These are phyloP conservation scores for Saccharomyces hybrid DNA, from an alignment of 1,139 yeast species.

Conservation along the genomic window DNA sequence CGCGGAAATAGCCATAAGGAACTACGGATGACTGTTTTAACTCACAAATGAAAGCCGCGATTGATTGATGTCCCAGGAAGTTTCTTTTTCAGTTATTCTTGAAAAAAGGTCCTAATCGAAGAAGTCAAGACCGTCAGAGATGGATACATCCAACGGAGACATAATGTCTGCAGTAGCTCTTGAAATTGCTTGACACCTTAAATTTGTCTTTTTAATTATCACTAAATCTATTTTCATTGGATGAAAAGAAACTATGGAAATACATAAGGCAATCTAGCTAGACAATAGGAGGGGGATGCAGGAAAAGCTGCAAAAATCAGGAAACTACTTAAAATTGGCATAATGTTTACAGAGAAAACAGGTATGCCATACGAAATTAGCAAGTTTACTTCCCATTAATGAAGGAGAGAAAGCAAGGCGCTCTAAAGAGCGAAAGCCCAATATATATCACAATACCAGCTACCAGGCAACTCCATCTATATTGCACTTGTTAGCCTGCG, in stretches of 20 bases:
- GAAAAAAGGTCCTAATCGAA: conserved; percentile 25
- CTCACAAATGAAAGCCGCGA: no score
- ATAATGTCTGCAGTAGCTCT: background rate
- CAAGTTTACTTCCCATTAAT: background rate
- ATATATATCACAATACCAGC: background rate
- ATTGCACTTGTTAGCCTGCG: background rate
- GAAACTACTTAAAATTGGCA: background rate
- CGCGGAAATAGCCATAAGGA: no score
- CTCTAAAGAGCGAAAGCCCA: background rate
- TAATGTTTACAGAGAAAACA: no score
- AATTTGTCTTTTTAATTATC: no score
- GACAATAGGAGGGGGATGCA: no score
- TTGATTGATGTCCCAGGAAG: no score
- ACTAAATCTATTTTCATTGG: no score
- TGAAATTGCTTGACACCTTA: background rate
- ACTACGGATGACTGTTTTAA: background rate
- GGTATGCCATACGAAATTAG: no score
- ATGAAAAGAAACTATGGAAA: no score
- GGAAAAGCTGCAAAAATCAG: no score
- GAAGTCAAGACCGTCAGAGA: conserved; percentile 21
- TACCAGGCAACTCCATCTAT: background rate
- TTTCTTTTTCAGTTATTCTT: conserved; percentile 12
- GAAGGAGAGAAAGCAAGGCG: no score
- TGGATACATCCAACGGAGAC: conserved; percentile 5
- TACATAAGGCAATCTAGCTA: no score